Conservation (phyloP, 1,139 yeast species). For the Arxiozyma slooffiae region DNA sequence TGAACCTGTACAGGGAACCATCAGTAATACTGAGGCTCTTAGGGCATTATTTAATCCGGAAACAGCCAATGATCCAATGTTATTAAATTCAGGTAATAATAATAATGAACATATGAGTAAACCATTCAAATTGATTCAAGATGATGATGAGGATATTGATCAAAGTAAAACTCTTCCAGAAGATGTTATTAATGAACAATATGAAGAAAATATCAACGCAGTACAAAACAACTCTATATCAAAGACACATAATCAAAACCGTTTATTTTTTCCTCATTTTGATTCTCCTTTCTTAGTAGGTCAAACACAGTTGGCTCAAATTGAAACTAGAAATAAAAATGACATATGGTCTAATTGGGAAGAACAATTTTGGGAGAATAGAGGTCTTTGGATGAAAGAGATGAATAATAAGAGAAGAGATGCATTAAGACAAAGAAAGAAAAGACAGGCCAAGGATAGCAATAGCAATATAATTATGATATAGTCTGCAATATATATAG, state of each 20-base stretch:
- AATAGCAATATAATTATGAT: constrained; percentile 8
- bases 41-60: constrained; percentile 56
- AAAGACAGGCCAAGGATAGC: constrained; percentile 32
- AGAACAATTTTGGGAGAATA: constrained; percentile 67
- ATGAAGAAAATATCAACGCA: constrained; percentile 7
- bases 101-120: not conserved
- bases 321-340: constrained; percentile 34
- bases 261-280: constrained; percentile 66
- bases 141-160: constrained; percentile 34
- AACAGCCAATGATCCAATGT: not conserved
- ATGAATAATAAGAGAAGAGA: constrained; percentile 71
- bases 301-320: constrained; percentile 65
- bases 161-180: constrained; percentile 8
- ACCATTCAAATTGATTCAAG: constrained; percentile 30
- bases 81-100: not conserved
- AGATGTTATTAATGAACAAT: not conserved
- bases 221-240: not conserved
- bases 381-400: constrained; percentile 73
- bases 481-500: not conserved
- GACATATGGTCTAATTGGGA: constrained; percentile 52
- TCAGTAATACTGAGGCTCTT: constrained; percentile 47
- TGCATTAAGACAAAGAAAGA: constrained; percentile 49
- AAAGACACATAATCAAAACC: constrained; percentile 9
- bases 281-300: constrained; percentile 81
- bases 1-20: constrained; percentile 21